These are phyloP conservation scores for Solanum medicagineum DNA, from an alignment of 257 asterid genomes.

Conservation along the genomic window DNA sequence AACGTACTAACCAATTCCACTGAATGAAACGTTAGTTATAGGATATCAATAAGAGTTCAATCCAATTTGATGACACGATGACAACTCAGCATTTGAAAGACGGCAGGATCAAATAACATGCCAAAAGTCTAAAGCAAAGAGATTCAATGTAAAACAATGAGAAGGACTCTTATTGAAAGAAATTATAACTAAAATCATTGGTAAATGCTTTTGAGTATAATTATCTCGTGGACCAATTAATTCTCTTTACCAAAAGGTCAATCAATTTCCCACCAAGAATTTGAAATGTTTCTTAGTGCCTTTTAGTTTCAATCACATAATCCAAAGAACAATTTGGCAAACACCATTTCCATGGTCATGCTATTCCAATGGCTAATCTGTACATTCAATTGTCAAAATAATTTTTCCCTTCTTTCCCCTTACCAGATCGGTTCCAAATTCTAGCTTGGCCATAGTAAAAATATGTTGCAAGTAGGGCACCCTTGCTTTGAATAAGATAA, in stretches of 20 bases:
- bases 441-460: constrained; percentile 97
- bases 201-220: background rate
- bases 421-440: constrained; percentile 85
- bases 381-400: background rate
- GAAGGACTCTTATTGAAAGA: background rate
- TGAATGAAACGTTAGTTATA: constrained; percentile 16
- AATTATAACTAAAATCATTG: background rate
- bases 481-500: constrained; percentile 47
- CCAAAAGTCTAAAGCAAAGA: background rate
- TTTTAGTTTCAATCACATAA: no score
- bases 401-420: background rate
- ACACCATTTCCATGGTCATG: background rate
- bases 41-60: background rate
- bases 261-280: background rate
- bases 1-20: constrained; percentile 74
- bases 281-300: no score
- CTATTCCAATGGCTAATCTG: background rate
- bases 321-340: background rate
- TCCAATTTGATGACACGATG: background rate
- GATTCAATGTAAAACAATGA: background rate
- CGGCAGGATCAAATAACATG: background rate
- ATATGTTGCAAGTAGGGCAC: constrained; percentile 90
- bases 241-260: background rate
- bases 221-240: background rate
- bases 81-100: background rate